These are phyloP conservation scores for Murraya paniculata DNA, from an alignment of 345 rosid genomes.

Conservation along the genomic window DNA sequence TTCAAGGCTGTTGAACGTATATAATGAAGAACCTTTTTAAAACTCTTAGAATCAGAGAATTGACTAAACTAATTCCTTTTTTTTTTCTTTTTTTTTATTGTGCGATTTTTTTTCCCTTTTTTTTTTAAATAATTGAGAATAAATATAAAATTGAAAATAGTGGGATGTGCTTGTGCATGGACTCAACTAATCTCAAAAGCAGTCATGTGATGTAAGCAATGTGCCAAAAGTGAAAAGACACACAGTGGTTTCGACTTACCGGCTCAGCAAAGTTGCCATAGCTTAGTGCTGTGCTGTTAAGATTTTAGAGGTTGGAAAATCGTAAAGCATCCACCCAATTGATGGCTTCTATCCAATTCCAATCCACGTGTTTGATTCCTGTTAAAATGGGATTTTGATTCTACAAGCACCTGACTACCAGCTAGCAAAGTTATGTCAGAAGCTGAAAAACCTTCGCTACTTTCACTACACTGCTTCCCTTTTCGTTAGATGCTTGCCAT, in stretches of 20 bases:
- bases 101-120: too few species aligned
- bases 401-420: background rate
- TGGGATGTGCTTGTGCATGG: background rate
- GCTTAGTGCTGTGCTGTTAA: background rate
- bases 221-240: background rate
- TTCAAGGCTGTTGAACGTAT: background rate
- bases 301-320: background rate
- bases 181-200: background rate
- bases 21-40: background rate
- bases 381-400: background rate
- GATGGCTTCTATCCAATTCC: background rate
- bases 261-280: background rate
- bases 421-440: background rate
- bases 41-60: too few species aligned
- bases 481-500: too few species aligned
- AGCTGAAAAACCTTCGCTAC: background rate
- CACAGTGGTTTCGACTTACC: background rate
- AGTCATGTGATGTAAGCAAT: background rate
- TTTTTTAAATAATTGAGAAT: background rate
- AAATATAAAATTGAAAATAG: background rate
- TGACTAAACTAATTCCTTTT: too few species aligned
- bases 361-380: background rate
- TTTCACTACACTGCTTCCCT: too few species aligned
- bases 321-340: conserved; percentile 4
- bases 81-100: too few species aligned